These are phyloP conservation scores for Bruguiera hainesii DNA, from an alignment of 441 rosid genomes.

Conservation along the genomic window DNA sequence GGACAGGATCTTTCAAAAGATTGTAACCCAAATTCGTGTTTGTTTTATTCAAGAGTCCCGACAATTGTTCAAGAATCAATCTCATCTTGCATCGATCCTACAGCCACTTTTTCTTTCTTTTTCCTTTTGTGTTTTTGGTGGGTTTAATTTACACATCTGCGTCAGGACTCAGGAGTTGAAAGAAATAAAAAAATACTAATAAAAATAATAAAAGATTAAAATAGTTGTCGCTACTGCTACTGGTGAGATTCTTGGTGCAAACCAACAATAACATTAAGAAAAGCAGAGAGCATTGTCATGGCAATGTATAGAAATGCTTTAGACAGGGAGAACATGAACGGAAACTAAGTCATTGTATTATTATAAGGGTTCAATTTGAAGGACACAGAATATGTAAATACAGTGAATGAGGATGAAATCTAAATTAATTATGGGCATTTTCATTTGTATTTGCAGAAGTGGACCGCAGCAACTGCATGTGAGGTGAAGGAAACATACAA, in stretches of 20 bases:
- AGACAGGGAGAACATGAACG: constrained; percentile 1
- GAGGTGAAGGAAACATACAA: constrained; percentile 18
- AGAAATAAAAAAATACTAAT: too few relatives aligned
- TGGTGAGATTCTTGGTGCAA: constrained; percentile 24
- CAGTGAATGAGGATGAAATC: too few relatives aligned
- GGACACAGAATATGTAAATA: too few relatives aligned
- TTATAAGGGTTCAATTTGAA: background rate
- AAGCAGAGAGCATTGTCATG: background rate
- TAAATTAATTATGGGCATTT: background rate
- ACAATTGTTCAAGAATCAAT: constrained; percentile 1
- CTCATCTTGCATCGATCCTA: background rate
- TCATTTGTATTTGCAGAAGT: constrained; percentile 19
- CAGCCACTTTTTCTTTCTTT: background rate
- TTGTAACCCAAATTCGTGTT: constrained; percentile 14
- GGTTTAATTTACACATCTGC: background rate
- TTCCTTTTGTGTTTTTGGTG: background rate
- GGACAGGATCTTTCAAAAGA: constrained; percentile 16
- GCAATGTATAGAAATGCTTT: too few relatives aligned
- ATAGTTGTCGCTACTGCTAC: background rate
- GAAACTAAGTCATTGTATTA: too few relatives aligned
- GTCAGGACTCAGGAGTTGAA: background rate
- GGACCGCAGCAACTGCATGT: constrained; percentile 33
- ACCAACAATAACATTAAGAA: background rate
- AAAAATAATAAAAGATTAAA: background rate
- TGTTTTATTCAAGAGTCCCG: constrained; percentile 1